Percentiles rank a stretch among this genome's conserved stretches.
Evolutionary conservation across 2,329 filamentous ascomycete genomes (phyloP).

Genomic region (Microdochium trichocladiopsis): DNA sequence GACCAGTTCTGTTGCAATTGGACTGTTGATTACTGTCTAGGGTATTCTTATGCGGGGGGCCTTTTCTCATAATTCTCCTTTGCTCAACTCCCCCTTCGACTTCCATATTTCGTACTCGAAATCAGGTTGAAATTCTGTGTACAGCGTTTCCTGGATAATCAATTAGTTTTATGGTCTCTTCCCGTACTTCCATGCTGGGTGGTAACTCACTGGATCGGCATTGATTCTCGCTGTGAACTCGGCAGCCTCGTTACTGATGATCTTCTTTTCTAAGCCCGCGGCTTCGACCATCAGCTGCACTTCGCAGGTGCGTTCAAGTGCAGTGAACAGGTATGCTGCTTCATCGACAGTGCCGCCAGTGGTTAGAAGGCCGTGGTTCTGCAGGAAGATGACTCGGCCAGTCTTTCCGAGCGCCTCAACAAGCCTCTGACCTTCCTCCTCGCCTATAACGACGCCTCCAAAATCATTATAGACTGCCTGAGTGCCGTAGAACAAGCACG

Average conservation of each 20-base stretch:
- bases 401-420: conserved; percentile 42
- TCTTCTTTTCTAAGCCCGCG: conserved; percentile 14
- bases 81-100: conserved; percentile 12
- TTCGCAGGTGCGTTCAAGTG: conserved; percentile 23
- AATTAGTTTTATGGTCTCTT: no score
- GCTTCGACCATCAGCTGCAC: conserved; percentile 24
- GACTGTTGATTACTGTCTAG: background rate
- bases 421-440: conserved; percentile 46
- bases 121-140: conserved; percentile 26
- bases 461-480: conserved; percentile 50
- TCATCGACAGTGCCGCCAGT: conserved; percentile 55
- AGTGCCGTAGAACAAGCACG: conserved; percentile 46
- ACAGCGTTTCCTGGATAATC: conserved; percentile 23
- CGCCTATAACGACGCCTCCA: conserved; percentile 49
- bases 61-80: background rate
- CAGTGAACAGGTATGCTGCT: conserved; percentile 50
- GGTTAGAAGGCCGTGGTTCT: conserved; percentile 56
- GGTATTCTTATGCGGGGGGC: background rate
- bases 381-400: conserved; percentile 43
- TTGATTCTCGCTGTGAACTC: conserved; percentile 27
- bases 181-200: no score
- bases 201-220: conserved; percentile 19
- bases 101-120: conserved; percentile 24
- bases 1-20: no score
- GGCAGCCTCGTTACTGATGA: conserved; percentile 29